phyloP scores from a whole-genome alignment of 179 eudicot genomes.

The Corrigiola litoralis region DNA sequence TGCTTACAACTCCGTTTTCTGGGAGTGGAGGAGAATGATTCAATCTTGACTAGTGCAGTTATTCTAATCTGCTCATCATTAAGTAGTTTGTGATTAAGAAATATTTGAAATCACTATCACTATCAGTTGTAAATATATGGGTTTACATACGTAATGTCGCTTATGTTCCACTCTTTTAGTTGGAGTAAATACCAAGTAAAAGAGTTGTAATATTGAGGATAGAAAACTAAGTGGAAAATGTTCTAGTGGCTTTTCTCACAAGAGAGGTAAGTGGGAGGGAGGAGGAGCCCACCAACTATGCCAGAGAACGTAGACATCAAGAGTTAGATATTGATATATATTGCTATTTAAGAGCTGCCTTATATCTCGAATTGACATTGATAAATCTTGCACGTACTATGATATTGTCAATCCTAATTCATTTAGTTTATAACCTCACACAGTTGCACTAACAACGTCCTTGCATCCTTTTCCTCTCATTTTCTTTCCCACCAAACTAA shows the following conservation, averaged over 20 bases:
- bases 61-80: conserved; percentile 24
- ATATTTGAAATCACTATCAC: conserved; percentile 20
- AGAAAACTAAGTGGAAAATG: conserved; percentile 3
- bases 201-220: conserved; percentile 16
- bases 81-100: conserved; percentile 20
- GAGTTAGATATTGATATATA: conserved; percentile 11
- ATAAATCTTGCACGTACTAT: conserved; percentile 10
- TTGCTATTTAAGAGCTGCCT: conserved; percentile 6
- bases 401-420: conserved; percentile 18
- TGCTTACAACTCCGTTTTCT: conserved; percentile 4
- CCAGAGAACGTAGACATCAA: conserved; percentile 23
- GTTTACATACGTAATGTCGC: conserved; percentile 25
- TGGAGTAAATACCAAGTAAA: conserved; percentile 36
- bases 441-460: conserved; percentile 9
- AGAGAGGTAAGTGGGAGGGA: conserved; percentile 31
- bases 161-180: conserved; percentile 33
- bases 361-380: conserved; percentile 24
- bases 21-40: neutral
- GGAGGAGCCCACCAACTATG: conserved; percentile 30
- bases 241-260: conserved; percentile 33
- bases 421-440: conserved; percentile 17
- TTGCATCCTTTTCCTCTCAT: conserved; percentile 20
- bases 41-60: conserved; percentile 16
- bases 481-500: conserved; percentile 54
- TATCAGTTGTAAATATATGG: conserved; percentile 21